Evolutionary conservation across 257 asterid genomes (phyloP), one percentile per base, ranked within the genome.

Genomic region (Solanum arcanum): DNA sequence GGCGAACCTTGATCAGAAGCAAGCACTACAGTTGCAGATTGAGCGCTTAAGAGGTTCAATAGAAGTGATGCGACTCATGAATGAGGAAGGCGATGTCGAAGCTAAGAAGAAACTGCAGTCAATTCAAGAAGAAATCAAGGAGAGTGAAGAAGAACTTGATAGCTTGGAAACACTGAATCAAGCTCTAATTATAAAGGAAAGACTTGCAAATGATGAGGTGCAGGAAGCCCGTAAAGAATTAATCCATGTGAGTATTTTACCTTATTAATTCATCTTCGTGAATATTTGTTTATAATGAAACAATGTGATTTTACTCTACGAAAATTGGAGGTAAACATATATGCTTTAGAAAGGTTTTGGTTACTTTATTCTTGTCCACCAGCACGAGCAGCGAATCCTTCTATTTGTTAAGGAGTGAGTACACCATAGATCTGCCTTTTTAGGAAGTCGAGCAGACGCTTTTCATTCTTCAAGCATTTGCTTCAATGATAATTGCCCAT

Each of bases 201-300:
- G 95, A 81, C 89, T 83, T 72, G 88, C 92, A 80, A 94, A 94
- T 83, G 97, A 93, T 41, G 98, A 96, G 89, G 86, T 94, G 89
- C 95, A 94, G 78, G 98, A 92, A 41, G 98, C 97, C 56, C 95
- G 96, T 82, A 94, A 92, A 90, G 94, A 91, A 88, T 86, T 96
- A 15, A 80, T 93, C 31, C 52, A 75, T 37, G 98, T 96, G 90
- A 92, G 95, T 87, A 60, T 85, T 87, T 78, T 23, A 35, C 44
- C 31, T 7, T 39, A 59, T 72, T 90, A 16, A 81, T 86, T 87
- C 80, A 47, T 46, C 47, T 52, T 56, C 20, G 10, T 60, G 14
- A 64, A 27, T 7, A 35, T 35, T 56, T 60, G 47, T 62, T 84
- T 60, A 23, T 27, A 42, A 52, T 74, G 14, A 42, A 80, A 29